Evolutionary conservation across 164 flowering plant species (phyloP).

Genomic region (Sextonia rubra): DNA sequence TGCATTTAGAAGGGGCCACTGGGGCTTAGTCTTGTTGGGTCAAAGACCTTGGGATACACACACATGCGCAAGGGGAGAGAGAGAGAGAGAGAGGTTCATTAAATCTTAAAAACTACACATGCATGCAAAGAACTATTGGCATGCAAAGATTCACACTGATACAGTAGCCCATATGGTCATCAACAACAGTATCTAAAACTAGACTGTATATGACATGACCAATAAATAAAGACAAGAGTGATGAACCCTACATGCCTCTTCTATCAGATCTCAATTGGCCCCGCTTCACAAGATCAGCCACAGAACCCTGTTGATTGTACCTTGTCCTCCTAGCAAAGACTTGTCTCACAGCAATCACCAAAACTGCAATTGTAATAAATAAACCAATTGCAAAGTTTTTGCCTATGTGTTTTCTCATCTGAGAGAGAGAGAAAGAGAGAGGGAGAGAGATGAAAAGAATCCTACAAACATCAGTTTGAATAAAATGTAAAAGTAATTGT

Average conservation of each 20-base stretch:
- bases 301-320: conserved; percentile 62
- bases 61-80: too few relatives aligned
- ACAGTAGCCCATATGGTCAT: not conserved
- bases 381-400: conserved; percentile 40
- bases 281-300: conserved; percentile 92
- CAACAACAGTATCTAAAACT: not conserved
- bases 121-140: too few relatives aligned
- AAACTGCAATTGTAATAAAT: conserved; percentile 38
- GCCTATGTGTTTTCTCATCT: conserved; percentile 40
- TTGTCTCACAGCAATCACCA: conserved; percentile 46
- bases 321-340: conserved; percentile 40
- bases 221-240: not conserved
- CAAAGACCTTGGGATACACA: too few relatives aligned
- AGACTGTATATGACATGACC: not conserved
- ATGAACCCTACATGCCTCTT: conserved; percentile 95
- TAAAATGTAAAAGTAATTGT: not conserved
- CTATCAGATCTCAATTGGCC: conserved; percentile 96
- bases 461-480: not conserved
- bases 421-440: conserved; percentile 21
- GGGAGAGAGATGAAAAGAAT: not conserved
- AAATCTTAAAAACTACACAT: not conserved
- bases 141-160: too few relatives aligned
- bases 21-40: too few relatives aligned
- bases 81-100: not conserved
- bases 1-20: too few relatives aligned